These are phyloP conservation scores for Candida chilensis DNA, from an alignment of 805 yeast genomes.

Conservation along the genomic window DNA sequence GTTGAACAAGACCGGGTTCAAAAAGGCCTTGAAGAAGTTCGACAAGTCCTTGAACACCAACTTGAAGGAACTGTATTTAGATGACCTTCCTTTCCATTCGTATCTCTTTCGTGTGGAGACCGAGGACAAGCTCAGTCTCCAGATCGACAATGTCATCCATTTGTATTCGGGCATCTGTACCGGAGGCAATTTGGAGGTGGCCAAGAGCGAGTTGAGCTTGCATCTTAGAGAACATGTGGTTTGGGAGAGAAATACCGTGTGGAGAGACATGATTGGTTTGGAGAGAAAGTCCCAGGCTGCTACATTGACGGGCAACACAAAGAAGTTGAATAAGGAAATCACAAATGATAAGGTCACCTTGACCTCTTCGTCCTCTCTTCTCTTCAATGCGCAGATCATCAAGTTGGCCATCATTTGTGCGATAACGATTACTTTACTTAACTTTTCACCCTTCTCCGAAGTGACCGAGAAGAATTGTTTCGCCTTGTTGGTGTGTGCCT, in stretches of 20 bases:
- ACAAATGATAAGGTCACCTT: slow-evolving; percentile 3
- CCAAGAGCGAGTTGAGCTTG: slow-evolving; percentile 36
- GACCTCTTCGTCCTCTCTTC: slow-evolving; percentile 22
- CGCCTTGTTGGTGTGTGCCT: slow-evolving; percentile 74
- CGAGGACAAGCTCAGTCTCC: slow-evolving; percentile 16
- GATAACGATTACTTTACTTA: slow-evolving; percentile 39
- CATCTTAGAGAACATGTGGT: slow-evolving; percentile 85
- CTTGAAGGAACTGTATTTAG: slow-evolving; percentile 52
- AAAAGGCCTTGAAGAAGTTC: slow-evolving; percentile 85
- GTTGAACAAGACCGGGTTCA: slow-evolving; percentile 80
- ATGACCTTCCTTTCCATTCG: slow-evolving; percentile 26
- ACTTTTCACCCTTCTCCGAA: slow-evolving; percentile 51
- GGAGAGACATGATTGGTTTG: slow-evolving; percentile 92
- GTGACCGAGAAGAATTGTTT: slow-evolving; percentile 69
- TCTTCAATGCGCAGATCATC: slow-evolving; percentile 25
- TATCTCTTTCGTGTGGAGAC: slow-evolving; percentile 24
- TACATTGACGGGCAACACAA: slow-evolving; percentile 15
- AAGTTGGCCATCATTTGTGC: slow-evolving; percentile 37
- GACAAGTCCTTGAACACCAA: slow-evolving; percentile 70
- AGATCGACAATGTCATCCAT: slow-evolving; percentile 20
- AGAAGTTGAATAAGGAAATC: slow-evolving; percentile 7
- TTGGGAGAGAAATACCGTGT: slow-evolving; percentile 95
- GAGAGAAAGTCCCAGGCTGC: slow-evolving; percentile 85
- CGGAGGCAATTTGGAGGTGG: slow-evolving; percentile 28
- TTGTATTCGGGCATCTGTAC: slow-evolving; percentile 27